Conservation (phyloP, 176 grass and related monocot genomes). For the Cenchrus americanus region DNA sequence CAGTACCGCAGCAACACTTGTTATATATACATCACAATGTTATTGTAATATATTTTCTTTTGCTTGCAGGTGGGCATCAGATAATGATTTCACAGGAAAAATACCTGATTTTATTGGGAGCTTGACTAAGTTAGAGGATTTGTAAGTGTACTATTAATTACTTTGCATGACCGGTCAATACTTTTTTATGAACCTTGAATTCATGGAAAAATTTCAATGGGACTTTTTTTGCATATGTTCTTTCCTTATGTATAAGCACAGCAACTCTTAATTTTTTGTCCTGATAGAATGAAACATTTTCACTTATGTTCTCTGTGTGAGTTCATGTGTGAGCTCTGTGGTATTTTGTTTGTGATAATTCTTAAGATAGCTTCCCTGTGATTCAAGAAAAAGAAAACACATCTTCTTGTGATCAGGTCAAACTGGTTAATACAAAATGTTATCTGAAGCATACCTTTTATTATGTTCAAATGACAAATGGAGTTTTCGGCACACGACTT, state of each 20-base stretch:
- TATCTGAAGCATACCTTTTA: neutral
- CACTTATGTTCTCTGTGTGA: no score
- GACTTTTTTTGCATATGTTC: neutral
- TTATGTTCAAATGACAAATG: neutral
- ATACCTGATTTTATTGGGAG: conserved; percentile 58
- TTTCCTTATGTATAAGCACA: neutral
- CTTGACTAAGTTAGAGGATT: conserved; percentile 31
- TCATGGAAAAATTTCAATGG: neutral
- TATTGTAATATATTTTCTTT: neutral
- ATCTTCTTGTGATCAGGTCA: neutral
- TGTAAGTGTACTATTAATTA: conserved; percentile 24
- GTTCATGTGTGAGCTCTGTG: no score
- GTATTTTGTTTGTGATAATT: no score
- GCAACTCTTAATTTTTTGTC: neutral
- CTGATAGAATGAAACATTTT: neutral
- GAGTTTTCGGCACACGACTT: neutral
- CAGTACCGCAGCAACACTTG: neutral
- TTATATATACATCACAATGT: neutral
- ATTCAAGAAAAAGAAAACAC: no score
- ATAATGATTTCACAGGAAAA: conserved; percentile 61
- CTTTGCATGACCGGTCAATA: neutral
- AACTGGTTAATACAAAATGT: neutral
- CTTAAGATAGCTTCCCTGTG: no score
- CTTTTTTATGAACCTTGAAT: neutral
- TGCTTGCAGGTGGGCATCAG: conserved; percentile 43